Evolutionary conservation across 1,139 yeast species (phyloP).

Genomic region (Zygosaccharomyces pseudobailii): DNA sequence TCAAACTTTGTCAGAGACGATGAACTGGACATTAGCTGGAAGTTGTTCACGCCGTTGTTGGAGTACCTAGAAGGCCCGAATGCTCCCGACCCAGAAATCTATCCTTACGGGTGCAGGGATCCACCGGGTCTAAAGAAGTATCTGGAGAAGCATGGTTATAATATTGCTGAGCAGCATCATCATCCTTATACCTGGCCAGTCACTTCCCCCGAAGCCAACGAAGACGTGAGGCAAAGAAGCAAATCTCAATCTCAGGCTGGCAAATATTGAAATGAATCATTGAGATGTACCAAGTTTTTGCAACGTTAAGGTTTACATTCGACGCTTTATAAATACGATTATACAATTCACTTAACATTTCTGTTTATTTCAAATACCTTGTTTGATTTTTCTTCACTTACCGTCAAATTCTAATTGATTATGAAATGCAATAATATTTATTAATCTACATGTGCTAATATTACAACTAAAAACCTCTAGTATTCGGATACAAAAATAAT

Average conservation of each 20-base stretch:
- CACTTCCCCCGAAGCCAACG: constrained; percentile 46
- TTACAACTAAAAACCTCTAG: neutral
- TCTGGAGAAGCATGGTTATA: constrained; percentile 65
- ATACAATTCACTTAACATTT: neutral
- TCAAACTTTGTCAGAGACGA: constrained; percentile 97
- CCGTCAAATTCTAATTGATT: neutral
- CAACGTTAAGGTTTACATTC: neutral
- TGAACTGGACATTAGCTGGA: constrained; percentile 92
- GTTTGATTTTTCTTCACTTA: neutral
- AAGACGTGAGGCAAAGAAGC: neutral
- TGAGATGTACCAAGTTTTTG: neutral
- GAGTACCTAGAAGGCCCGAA: constrained; percentile 67
- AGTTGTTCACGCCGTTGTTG: constrained; percentile 84
- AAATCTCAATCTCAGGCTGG: neutral
- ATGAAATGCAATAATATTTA: neutral
- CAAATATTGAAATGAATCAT: neutral
- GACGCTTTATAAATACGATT: neutral
- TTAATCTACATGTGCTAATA: neutral
- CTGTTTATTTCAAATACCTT: neutral
- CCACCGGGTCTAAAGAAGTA: constrained; percentile 63
- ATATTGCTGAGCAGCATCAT: constrained; percentile 50
- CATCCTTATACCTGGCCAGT: constrained; percentile 80
- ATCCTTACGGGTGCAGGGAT: constrained; percentile 90
- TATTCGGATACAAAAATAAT: neutral
- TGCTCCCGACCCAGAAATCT: constrained; percentile 58